Percentiles rank a stretch among this genome's conserved stretches.
Conservation (phyloP, 208 protist genomes). For the Histomonas meleagridis region DNA sequence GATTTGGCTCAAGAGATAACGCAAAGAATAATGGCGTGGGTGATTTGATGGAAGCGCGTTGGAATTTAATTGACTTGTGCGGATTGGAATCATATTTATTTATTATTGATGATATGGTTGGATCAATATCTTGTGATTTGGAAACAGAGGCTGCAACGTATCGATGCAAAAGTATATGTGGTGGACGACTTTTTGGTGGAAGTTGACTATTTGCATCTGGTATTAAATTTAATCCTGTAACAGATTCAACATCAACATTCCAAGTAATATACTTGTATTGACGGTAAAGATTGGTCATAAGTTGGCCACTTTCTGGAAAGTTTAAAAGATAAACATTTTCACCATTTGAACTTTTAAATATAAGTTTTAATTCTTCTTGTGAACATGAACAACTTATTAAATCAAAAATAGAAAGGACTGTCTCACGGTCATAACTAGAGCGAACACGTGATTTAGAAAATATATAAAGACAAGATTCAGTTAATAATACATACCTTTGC, state of each 20-base stretch:
- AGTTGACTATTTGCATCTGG: neutral
- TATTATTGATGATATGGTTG: no score
- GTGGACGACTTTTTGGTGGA: neutral
- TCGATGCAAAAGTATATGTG: neutral
- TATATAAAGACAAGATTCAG: constrained; percentile 1
- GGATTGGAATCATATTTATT: no score
- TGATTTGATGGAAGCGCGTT: neutral
- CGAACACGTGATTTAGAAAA: neutral
- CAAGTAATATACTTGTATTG: neutral
- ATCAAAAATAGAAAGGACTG: neutral
- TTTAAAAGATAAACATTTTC: neutral
- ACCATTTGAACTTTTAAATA: neutral
- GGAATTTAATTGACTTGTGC: no score
- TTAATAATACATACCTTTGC: neutral
- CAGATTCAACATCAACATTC: neutral
- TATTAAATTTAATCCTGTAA: neutral
- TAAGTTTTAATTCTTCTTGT: neutral
- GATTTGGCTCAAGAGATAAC: neutral
- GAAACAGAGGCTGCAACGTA: neutral
- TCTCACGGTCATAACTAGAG: neutral
- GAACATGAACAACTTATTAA: neutral
- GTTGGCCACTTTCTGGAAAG: neutral
- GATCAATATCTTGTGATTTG: no score
- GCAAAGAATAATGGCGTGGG: neutral
- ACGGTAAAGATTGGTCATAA: neutral